Evolutionary conservation across 1,284 basidiomycete species (phyloP).

Genomic region (Neolentinus lepideus): DNA sequence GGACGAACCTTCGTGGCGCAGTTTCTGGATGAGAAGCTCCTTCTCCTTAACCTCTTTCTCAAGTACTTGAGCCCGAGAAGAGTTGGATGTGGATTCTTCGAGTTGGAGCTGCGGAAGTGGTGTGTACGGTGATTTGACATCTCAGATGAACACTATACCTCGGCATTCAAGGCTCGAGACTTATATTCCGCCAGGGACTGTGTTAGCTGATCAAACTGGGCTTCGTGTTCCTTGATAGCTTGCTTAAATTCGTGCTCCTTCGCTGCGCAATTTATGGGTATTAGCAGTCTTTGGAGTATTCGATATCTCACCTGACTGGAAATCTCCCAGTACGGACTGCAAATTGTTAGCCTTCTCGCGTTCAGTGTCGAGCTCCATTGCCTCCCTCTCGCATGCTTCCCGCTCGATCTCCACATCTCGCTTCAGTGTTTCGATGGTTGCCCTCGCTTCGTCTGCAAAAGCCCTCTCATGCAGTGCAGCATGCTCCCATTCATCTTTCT

Average conservation of each 20-base stretch:
- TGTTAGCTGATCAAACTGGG: conserved; percentile 64
- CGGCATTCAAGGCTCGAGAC: conserved; percentile 78
- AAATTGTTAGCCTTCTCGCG: conserved; percentile 76
- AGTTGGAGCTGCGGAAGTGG: conserved; percentile 46
- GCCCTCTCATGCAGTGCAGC: conserved; percentile 72
- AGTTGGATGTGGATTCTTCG: conserved; percentile 67
- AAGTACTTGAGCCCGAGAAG: conserved; percentile 58
- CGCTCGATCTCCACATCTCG: conserved; percentile 63
- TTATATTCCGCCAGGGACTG: conserved; percentile 81
- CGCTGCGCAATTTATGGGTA: conserved; percentile 28
- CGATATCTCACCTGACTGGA: conserved; percentile 73
- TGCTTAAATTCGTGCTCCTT: conserved; percentile 74
- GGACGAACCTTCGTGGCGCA: conserved; percentile 86
- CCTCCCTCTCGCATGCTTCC: conserved; percentile 45
- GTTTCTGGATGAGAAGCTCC: conserved; percentile 83
- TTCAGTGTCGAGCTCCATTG: conserved; percentile 60
- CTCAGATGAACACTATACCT: conserved; percentile 38
- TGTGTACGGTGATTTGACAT: background rate
- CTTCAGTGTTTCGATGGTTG: conserved; percentile 48
- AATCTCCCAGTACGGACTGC: conserved; percentile 91
- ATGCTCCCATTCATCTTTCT: conserved; percentile 85
- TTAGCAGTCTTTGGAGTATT: background rate
- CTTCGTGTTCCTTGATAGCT: conserved; percentile 77
- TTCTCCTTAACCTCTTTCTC: conserved; percentile 95
- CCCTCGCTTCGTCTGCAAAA: conserved; percentile 59